A percentile compares a stretch with the other conserved stretches of the same genome.
phyloP scores from a whole-genome alignment of 331 rosid species.

The Rhamnella rubrinervis region DNA sequence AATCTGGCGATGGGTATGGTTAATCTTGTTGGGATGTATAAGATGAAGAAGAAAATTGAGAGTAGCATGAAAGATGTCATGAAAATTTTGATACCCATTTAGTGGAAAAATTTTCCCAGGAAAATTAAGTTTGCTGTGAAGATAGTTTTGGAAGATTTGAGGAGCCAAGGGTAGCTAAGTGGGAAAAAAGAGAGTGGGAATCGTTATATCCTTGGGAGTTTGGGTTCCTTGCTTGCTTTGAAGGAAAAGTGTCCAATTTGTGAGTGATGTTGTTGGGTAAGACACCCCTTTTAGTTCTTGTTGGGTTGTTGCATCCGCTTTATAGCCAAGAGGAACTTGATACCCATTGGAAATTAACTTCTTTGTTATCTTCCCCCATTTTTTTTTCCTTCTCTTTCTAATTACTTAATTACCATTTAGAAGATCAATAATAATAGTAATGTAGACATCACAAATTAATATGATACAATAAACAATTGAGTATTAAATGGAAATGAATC shows the following conservation, averaged over 20 bases:
- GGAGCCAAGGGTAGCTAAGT: conserved; percentile 18
- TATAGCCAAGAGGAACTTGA: background rate
- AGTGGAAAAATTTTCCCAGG: conserved; percentile 1
- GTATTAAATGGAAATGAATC: too few species aligned
- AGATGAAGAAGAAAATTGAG: conserved; percentile 44
- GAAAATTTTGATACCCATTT: conserved; percentile 64
- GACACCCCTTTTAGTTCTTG: background rate
- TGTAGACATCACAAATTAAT: too few species aligned
- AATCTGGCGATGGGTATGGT: conserved; percentile 45
- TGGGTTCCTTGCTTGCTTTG: conserved; percentile 39
- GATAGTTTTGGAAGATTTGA: conserved; percentile 9
- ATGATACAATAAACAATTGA: too few species aligned
- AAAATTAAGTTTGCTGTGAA: background rate
- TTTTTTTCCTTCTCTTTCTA: too few species aligned
- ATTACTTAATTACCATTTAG: too few species aligned
- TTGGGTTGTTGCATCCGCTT: conserved; percentile 4
- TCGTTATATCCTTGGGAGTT: conserved; percentile 19
- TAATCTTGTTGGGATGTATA: conserved; percentile 57
- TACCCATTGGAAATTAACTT: background rate
- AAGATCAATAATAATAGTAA: too few species aligned
- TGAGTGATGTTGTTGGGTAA: conserved; percentile 34
- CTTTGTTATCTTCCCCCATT: too few species aligned
- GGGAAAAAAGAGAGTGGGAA: conserved; percentile 3
- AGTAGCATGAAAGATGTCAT: conserved; percentile 46
- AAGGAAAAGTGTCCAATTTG: conserved; percentile 23